These are phyloP conservation scores for Spergularia marina DNA, from an alignment of 148 eudicot genomes.

Conservation along the genomic window DNA sequence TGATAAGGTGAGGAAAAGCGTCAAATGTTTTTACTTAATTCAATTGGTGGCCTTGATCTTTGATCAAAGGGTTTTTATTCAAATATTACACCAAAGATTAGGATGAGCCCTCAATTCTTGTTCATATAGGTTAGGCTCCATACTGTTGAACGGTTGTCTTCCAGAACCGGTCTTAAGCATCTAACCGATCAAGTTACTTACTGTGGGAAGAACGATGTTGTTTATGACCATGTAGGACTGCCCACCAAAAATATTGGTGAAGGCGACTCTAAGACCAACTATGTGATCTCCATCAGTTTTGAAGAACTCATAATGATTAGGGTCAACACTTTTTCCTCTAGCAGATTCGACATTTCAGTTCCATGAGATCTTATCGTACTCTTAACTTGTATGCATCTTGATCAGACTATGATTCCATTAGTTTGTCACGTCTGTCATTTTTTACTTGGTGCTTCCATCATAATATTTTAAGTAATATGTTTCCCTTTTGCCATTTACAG, in stretches of 20 bases:
- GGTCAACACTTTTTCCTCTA: background rate
- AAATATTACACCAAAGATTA: background rate
- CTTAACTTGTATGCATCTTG: background rate
- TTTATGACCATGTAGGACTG: background rate
- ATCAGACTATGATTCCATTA: background rate
- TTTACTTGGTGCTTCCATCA: background rate
- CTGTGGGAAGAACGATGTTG: background rate
- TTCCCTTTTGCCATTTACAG: constrained; percentile 40
- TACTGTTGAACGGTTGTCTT: background rate
- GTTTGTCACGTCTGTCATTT: background rate
- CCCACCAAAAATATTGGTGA: background rate
- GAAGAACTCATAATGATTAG: too few species aligned
- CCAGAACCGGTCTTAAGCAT: background rate
- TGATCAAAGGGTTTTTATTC: background rate
- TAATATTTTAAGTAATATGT: background rate
- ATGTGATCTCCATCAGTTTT: too few species aligned
- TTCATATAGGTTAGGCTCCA: background rate
- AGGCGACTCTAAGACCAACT: background rate
- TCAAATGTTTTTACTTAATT: background rate
- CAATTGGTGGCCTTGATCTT: background rate
- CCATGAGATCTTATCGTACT: background rate
- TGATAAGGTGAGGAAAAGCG: constrained; percentile 49
- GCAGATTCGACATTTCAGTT: background rate
- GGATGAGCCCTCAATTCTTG: background rate
- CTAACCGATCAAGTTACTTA: background rate